These are phyloP conservation scores for Stellera chamaejasme DNA, from an alignment of 345 rosid species.

Conservation along the genomic window DNA sequence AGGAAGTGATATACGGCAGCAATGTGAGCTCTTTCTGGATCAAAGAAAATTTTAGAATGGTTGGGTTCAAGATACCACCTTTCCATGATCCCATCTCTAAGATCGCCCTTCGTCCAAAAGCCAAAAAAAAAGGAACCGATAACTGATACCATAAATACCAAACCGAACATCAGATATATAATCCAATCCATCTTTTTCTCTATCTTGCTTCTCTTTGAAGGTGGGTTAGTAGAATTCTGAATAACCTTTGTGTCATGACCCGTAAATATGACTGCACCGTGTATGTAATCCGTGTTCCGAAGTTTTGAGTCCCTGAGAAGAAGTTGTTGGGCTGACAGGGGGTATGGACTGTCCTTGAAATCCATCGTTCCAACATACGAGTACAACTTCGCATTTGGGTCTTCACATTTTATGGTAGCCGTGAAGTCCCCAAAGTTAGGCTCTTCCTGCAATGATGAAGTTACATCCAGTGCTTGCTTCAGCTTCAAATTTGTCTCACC, in stretches of 20 bases:
- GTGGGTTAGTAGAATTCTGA: slow-evolving; percentile 75
- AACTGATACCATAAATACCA: slow-evolving; percentile 43
- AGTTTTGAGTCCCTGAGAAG: slow-evolving; percentile 85
- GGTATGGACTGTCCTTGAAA: slow-evolving; percentile 38
- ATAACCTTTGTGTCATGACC: slow-evolving; percentile 93
- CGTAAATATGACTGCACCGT: slow-evolving; percentile 77
- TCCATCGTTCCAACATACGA: slow-evolving; percentile 75
- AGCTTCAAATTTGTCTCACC: slow-evolving; percentile 91
- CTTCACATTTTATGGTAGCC: slow-evolving; percentile 72
- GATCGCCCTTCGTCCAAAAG: slow-evolving; percentile 45
- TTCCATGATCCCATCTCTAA: slow-evolving; percentile 49
- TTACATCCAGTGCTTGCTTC: slow-evolving; percentile 70
- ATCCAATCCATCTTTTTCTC: slow-evolving; percentile 80
- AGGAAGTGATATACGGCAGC: slow-evolving; percentile 66
- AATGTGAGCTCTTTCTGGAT: slow-evolving; percentile 31
- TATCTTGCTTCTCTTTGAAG: slow-evolving; percentile 83
- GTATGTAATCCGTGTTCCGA: slow-evolving; percentile 70
- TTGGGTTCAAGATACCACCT: slow-evolving; percentile 80
- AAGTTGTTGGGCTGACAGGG: slow-evolving; percentile 77
- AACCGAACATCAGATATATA: slow-evolving; percentile 54
- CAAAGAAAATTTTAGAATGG: slow-evolving; percentile 41
- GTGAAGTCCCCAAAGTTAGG: slow-evolving; percentile 50
- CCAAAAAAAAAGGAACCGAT: slow-evolving; percentile 77
- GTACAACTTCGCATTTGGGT: slow-evolving; percentile 86
- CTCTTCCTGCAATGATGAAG: slow-evolving; percentile 54